Conservation (phyloP, 345 rosid genomes). For the Syzygium oleosum region DNA sequence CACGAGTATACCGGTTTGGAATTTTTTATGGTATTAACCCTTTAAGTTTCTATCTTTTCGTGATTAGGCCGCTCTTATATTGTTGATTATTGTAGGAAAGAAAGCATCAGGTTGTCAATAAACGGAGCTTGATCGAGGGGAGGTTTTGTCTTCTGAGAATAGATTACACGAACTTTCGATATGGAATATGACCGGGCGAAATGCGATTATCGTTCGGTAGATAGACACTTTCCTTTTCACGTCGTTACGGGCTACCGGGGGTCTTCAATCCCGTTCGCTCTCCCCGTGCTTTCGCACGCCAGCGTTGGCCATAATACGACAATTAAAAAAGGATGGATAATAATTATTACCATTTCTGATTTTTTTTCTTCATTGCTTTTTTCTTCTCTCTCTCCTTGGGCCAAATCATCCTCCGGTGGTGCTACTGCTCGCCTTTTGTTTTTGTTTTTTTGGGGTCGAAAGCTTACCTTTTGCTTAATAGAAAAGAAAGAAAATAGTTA, state of each 20-base stretch:
- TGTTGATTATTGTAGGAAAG: rapidly evolving
- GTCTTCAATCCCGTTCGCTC: neutral
- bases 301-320: no score
- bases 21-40: no score
- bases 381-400: neutral
- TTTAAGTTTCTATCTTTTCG: no score
- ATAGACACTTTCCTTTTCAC: neutral
- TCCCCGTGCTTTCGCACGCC: no score
- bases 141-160: neutral
- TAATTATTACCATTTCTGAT: no score
- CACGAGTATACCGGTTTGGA: no score
- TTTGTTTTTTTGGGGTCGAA: no score
- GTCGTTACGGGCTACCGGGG: rapidly evolving
- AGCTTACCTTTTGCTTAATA: neutral
- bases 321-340: no score
- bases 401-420: neutral
- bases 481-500: neutral
- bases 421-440: neutral
- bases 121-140: neutral
- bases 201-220: neutral
- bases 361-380: no score
- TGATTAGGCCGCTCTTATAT: neutral
- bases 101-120: neutral
- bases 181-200: rapidly evolving
- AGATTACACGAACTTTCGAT: rapidly evolving